Evolutionary conservation across 2,329 filamentous ascomycete species (phyloP), one percentile per base, ranked within the genome.

Genomic region (Aspergillus sp.): DNA sequence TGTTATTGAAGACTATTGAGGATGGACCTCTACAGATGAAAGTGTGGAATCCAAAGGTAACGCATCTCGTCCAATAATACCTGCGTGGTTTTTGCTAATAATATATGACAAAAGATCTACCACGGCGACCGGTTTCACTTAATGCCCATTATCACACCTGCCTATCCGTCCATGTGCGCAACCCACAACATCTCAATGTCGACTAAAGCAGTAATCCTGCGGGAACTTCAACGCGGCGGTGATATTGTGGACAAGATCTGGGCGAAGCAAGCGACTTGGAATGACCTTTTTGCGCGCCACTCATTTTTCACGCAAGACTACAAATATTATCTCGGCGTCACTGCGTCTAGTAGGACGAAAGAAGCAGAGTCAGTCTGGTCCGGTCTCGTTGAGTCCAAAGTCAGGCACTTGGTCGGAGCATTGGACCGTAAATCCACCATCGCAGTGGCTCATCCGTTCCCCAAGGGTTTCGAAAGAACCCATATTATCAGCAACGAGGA

Each of bases 61-160:
- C 79, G 8, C 12, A 4, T 9, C 5, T 13, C 12, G 22, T 30
- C 18, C 26, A 17, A 30, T 13, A 17, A 7, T 26, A 6, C 30
- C 32, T 48, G 5, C 17, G 44, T 17, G 6, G 15, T n/a, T 9
- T 9, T 22, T 15, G 26, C 45, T 44, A 11, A 43, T 30, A 55
- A 39, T 48, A 26, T 20, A 2, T 26, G 9, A 24, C 13, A 39
- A 66, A 66, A 90, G 83, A 80, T 92, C 30, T 96, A 96, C 73
- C 86, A 86, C 59, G 84, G 85, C 54, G 95, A 98, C 73, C 85
- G 85, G 43, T 90, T 86, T 64, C 93, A 98, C 74, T 80, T 97
- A 52, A 99, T 99, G 95, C 95, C 95, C 26, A 91, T 99, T 74
- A 98, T 99, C 69, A 99, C 95, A 1, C 95, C 95, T 1, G 93